Conservation (phyloP, 2,329 filamentous ascomycete species). For the Emergomyces africanus region DNA sequence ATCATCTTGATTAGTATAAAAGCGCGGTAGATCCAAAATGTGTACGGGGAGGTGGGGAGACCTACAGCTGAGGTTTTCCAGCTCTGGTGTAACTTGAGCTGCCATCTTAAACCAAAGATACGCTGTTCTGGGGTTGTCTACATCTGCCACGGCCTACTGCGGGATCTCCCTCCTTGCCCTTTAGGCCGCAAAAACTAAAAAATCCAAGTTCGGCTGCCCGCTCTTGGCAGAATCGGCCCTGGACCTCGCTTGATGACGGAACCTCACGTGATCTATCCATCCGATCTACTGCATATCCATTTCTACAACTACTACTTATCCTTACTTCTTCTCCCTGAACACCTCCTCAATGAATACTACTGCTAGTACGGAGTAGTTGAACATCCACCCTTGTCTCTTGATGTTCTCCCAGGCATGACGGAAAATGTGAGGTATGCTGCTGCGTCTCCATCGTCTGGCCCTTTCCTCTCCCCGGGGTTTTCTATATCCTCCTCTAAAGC, state of each 20-base stretch:
- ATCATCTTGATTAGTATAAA: constrained; percentile 3
- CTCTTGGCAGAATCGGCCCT: too few species aligned
- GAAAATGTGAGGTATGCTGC: constrained; percentile 49
- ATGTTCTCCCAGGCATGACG: neutral
- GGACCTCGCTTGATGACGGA: neutral
- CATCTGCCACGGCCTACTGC: neutral
- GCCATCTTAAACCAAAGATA: constrained; percentile 23
- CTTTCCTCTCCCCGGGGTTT: constrained; percentile 8
- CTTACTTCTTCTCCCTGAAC: too few species aligned
- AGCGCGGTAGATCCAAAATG: neutral
- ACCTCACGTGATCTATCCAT: neutral
- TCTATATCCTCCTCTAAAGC: constrained; percentile 7
- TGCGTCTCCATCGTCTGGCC: constrained; percentile 23
- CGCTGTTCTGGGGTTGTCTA: neutral
- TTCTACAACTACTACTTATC: too few species aligned
- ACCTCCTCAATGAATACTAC: neutral
- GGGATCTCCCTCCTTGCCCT: neutral
- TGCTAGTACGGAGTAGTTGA: neutral
- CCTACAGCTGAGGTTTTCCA: constrained; percentile 30
- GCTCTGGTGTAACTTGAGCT: constrained; percentile 29
- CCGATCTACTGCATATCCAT: too few species aligned
- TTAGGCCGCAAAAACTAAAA: neutral
- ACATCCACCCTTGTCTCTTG: neutral
- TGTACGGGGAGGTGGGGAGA: neutral
- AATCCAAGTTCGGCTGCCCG: too few species aligned